These are phyloP conservation scores for sunflower (Helianthus annuus) DNA, from an alignment of 129 eudicot species.

Conservation along the genomic window HanXRQr2.0-SUNRISE NC_035443.2:47523245-47523744, in stretches of 20 bases:
- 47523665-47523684: slow-evolving; percentile 55
- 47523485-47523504: not conserved
- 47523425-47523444: slow-evolving; percentile 35
- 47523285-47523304: no score
- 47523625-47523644: slow-evolving; percentile 41
- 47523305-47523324: no score
- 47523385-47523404: no score
- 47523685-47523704: slow-evolving; percentile 90
- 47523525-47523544: slow-evolving; percentile 46
- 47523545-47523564: slow-evolving; percentile 56
- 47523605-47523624: slow-evolving; percentile 74
- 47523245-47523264: no score
- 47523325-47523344: no score
- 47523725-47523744: slow-evolving; percentile 70
- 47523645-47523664: slow-evolving; percentile 20
- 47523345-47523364: no score
- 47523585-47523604: slow-evolving; percentile 43
- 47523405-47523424: no score
- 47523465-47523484: slow-evolving; percentile 21
- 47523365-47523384: no score
- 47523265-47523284: no score
- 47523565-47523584: slow-evolving; percentile 30
- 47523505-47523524: slow-evolving; percentile 23
- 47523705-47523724: slow-evolving; percentile 82
- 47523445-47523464: slow-evolving; percentile 39